Percentiles rank a stretch among this genome's conserved stretches.
Conservation (phyloP, 768 basidiomycete genomes). For the Auricularia sp. region DNA sequence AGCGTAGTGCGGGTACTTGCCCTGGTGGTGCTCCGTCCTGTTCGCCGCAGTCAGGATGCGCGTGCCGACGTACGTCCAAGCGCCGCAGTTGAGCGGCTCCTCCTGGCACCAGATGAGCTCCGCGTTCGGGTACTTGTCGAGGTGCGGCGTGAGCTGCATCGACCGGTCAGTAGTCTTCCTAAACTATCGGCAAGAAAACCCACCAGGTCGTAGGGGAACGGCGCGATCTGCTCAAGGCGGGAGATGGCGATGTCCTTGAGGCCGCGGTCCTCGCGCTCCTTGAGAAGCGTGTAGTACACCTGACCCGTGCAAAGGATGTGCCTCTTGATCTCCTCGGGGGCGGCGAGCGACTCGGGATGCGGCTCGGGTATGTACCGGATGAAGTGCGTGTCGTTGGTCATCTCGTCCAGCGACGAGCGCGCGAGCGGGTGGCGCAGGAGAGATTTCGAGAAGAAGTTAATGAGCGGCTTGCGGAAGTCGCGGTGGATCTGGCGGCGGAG, state of each 20-base stretch:
- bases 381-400: slow-evolving; percentile 84
- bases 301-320: slow-evolving; percentile 93
- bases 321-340: slow-evolving; percentile 78
- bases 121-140: slow-evolving; percentile 95
- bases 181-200: slow-evolving; percentile 15
- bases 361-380: slow-evolving; percentile 87
- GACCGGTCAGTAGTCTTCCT: slow-evolving; percentile 8
- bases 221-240: slow-evolving; percentile 88
- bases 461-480: slow-evolving; percentile 97
- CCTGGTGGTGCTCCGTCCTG: slow-evolving; percentile 81
- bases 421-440: slow-evolving; percentile 91
- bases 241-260: slow-evolving; percentile 93
- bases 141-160: slow-evolving; percentile 72
- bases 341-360: slow-evolving; percentile 58
- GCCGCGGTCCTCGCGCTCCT: slow-evolving; percentile 84
- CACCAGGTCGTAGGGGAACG: slow-evolving; percentile 94
- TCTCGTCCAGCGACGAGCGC: slow-evolving; percentile 77
- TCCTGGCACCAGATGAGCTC: slow-evolving; percentile 87
- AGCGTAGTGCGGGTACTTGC: slow-evolving; percentile 85
- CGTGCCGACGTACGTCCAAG: slow-evolving; percentile 93
- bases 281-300: slow-evolving; percentile 83
- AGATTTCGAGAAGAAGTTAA: slow-evolving; percentile 95
- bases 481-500: slow-evolving; percentile 94
- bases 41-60: slow-evolving; percentile 89
- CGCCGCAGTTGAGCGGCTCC: slow-evolving; percentile 94